Base-by-base conservation (phyloP, 371 early-diverging fungal genomes). In the Sporodiniella umbellata region DNA sequence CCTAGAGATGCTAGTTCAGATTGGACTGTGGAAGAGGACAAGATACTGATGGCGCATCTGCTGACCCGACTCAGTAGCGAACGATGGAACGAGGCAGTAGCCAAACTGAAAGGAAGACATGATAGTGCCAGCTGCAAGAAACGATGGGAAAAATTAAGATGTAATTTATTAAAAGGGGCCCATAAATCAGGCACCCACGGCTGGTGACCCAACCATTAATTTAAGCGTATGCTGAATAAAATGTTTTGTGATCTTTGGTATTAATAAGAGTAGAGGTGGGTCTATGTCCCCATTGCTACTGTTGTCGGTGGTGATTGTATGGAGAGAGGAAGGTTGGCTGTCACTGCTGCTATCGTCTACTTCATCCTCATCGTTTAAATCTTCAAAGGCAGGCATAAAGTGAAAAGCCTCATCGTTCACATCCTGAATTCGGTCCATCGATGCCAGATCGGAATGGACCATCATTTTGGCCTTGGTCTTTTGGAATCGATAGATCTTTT, bases 401-500 rank as follows among this genome's bases (percentile, higher is more conserved):
- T 62, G 58, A 12, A 66, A 37, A 14, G 61, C 18, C 7, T 62
- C 54, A 11, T 58, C 33, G 25, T 66, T 51, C 15, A 56, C 28
- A 30, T 62, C 50, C 14, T 45, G 40, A 15, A 48, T 42, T 8
- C n/a, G 17, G 3, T 50, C 51, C 44, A 40, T 10, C 44, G 47
- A 14, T 51, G 43, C 53, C 52, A 58, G 7, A 35, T 15, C 33
- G 30, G 56, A 24, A 21, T 60, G 60, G 0, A 43, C 15, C 55
- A 61, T 55, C 18, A 59, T 10, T 21, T 52, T 61, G 10, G 40
- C 28, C 24, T 33, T 42, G 18, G 48, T 37, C 23, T 46, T 31
- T 42, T 62, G 57, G 42, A 62, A 56, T 12, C 56, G 42, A 51
- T 72, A 68, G 26, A 53, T 54, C 40, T 66, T 45, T 57, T 76